Base-by-base conservation (phyloP, 257 asterid genomes). In the Rhazya stricta region DNA sequence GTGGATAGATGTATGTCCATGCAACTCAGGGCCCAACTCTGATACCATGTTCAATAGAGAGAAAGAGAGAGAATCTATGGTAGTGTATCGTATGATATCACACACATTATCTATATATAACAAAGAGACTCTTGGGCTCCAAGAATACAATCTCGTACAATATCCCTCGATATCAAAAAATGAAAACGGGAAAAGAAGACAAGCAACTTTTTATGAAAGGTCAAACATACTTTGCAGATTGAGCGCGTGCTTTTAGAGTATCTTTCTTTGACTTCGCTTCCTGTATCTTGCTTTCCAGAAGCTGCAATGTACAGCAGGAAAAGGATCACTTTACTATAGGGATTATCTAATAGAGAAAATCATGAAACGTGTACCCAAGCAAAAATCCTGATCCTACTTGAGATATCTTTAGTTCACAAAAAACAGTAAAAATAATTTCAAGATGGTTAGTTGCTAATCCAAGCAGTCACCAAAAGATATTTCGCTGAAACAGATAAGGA, bases 191-290 rank as follows among this genome's bases (percentile, higher is more conserved):
- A 71, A 48, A 25, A 69, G 54, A 50, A 53, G 32, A 67, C 34
- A 61, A 1, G 9, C 8, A 18, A 29, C 27, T 19, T 37, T 57
- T 42, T 54, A 54, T 70, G 1, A 70, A 82, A 79, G 73, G 58
- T 45, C 67, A 76, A 79, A 83, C 96, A 75, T 54, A 95, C 99
- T 95, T 95, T 76, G 99, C 99, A 74, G 99, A 88, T 67, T 95
- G 99, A 62, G 99, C 99, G 67, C 99, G 91, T 51, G 99, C 98
- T 92, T 91, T 95, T 77, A 95, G 86, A 74, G 98, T 95, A 79
- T 95, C 96, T 74, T 92, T 95, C 84, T 95, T 95, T 42, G 99
- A 92, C 80, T 79, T 95, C 2, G 99, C 99, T 82, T 95, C 99
- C 78, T 91, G 97, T 84, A 92, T 95, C 89, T 95, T 95, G 91